Base-by-base conservation (phyloP, 2,329 filamentous ascomycete species). In the Colletotrichum tamarilloi region DNA sequence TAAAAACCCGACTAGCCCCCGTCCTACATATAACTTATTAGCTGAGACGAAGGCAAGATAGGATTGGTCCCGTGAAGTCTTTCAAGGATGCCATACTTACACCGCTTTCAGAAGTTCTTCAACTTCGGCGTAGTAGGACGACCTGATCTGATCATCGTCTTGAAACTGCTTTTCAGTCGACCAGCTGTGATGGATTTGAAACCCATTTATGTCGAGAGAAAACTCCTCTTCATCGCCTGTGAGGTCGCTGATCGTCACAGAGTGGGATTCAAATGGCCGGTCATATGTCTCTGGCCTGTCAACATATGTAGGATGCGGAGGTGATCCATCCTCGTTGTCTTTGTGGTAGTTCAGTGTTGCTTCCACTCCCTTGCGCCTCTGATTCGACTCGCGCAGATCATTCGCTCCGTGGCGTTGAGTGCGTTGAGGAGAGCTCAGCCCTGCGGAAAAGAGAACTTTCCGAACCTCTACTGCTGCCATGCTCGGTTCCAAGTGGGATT, bases 81-180 rank as follows among this genome's bases (percentile, higher is more conserved):
- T 42, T 42, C 38, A 7, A 16, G 38, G 7, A 42, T 42, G 3
- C 38, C 38, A 35, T 35, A 77, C 83, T 75, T 79, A 78, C 92
- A 80, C 87, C 4, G 90, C 88, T 69, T 92, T 92, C 0, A 95
- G 80, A 24, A 95, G 80, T 62, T 90, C 82, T 79, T 94, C 91
- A 3, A 93, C 90, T 79, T 95, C 93, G 0, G 92, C 88, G 81
- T 95, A 95, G 82, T 95, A 95, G 6, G 87, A 84, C 4, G 84
- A 78, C 78, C 90, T 88, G 80, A 95, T 92, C 38, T 86, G 85
- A 1, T 87, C 88, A 64, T 93, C 91, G 76, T 92, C 88, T 1
- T 76, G 2, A 68, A 85, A 85, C 32, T 82, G 79, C 72, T 82
- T 82, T 77, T 85, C 83, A 9, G 75, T 69, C 2, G 80, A 77